phyloP scores from a whole-genome alignment of 805 yeast genomes.

The Kuraishia capsulata region DNA sequence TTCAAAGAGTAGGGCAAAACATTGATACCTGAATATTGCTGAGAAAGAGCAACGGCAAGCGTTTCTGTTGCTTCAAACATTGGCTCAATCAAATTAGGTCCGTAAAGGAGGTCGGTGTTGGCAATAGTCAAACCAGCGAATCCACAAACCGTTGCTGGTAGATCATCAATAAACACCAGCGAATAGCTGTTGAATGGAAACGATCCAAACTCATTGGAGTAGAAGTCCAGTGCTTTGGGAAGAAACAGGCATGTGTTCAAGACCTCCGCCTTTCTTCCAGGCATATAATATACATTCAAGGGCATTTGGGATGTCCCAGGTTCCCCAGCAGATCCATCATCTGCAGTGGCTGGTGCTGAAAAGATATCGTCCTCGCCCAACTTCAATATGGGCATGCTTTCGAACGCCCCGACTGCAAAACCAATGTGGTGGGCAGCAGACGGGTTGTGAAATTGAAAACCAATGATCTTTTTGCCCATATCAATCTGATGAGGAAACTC shows the following conservation, averaged over 20 bases:
- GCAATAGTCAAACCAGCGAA: constrained; percentile 70
- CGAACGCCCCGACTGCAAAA: constrained; percentile 89
- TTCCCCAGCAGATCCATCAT: neutral
- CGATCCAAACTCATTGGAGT: constrained; percentile 83
- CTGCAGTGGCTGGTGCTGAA: neutral
- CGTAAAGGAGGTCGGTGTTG: constrained; percentile 55
- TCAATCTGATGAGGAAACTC: constrained; percentile 74
- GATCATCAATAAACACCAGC: constrained; percentile 60
- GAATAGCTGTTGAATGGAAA: constrained; percentile 84
- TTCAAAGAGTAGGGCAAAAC: constrained; percentile 72
- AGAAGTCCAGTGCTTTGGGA: constrained; percentile 72
- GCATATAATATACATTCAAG: constrained; percentile 54
- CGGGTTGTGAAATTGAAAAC: constrained; percentile 74
- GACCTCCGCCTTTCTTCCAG: constrained; percentile 47
- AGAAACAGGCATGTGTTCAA: constrained; percentile 69
- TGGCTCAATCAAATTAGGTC: constrained; percentile 71
- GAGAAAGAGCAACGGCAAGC: constrained; percentile 62
- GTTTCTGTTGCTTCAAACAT: constrained; percentile 59
- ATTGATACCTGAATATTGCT: constrained; percentile 91
- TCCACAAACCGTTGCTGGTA: constrained; percentile 39
- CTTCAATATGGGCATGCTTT: constrained; percentile 44
- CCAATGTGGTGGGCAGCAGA: constrained; percentile 93
- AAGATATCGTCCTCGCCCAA: constrained; percentile 1
- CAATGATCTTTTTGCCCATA: constrained; percentile 61
- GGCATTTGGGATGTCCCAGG: neutral